phyloP scores from a whole-genome alignment of 2,329 filamentous ascomycete species.

The Aspergillus japonicus region DNA sequence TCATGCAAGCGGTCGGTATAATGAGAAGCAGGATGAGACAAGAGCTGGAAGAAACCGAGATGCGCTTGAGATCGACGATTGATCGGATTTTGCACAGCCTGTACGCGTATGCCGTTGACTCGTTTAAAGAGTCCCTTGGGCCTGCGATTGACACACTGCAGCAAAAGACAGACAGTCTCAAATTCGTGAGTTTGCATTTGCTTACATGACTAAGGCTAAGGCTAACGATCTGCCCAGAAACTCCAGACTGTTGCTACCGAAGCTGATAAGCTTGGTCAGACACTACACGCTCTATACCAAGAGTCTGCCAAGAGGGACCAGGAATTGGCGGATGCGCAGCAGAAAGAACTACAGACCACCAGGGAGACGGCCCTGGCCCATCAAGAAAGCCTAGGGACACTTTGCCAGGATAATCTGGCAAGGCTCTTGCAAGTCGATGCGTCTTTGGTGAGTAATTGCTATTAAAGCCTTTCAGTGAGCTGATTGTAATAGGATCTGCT shows the following conservation, averaged over 20 bases:
- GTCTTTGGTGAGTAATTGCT: slow-evolving; percentile 31
- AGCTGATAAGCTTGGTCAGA: slow-evolving; percentile 23
- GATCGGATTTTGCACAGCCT: slow-evolving; percentile 26
- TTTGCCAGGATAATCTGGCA: slow-evolving; percentile 31
- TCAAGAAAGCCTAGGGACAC: slow-evolving; percentile 31
- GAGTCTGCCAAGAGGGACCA: slow-evolving; percentile 29
- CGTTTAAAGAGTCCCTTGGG: slow-evolving; percentile 19
- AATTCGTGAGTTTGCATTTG: slow-evolving; percentile 19
- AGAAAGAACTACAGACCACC: slow-evolving; percentile 27
- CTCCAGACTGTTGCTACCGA: slow-evolving; percentile 29
- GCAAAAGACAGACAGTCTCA: slow-evolving; percentile 18
- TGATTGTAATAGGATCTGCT: slow-evolving; percentile 33
- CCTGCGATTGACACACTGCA: slow-evolving; percentile 22
- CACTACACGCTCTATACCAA: slow-evolving; percentile 27
- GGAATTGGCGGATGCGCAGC: slow-evolving; percentile 28
- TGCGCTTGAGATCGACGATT: slow-evolving; percentile 25
- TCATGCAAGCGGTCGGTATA: slow-evolving; percentile 30
- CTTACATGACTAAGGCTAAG: slow-evolving; percentile 3
- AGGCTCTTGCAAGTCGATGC: slow-evolving; percentile 33
- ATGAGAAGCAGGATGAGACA: slow-evolving; percentile 31
- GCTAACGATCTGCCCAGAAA: slow-evolving; percentile 27
- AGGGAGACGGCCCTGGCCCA: slow-evolving; percentile 32
- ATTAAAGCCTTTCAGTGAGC: neutral
- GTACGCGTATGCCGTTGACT: slow-evolving; percentile 22
- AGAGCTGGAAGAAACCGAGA: slow-evolving; percentile 35